phyloP scores from a whole-genome alignment of 345 rosid genomes.

The Rhizophora mangle region DNA sequence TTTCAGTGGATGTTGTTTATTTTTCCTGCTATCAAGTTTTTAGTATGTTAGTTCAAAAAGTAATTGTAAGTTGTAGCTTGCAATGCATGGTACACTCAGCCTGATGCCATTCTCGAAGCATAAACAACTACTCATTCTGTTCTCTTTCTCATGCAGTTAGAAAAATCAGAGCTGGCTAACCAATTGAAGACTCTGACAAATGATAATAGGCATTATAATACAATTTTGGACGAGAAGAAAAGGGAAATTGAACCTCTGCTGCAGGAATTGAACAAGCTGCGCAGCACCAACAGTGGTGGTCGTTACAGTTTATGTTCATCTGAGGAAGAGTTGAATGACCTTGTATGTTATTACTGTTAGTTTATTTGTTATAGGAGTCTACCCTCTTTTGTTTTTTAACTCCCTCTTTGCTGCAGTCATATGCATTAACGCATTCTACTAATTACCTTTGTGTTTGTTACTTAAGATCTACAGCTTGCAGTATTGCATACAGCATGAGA shows the following conservation, averaged over 20 bases:
- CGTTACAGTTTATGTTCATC: constrained; percentile 76
- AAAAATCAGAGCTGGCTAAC: constrained; percentile 41
- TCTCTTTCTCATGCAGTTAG: constrained; percentile 32
- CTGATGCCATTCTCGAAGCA: background rate
- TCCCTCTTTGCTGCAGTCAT: constrained; percentile 10
- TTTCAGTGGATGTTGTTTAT: no score
- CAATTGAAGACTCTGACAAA: constrained; percentile 40
- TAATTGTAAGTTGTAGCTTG: background rate
- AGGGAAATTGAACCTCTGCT: constrained; percentile 82
- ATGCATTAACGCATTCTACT: constrained; percentile 8
- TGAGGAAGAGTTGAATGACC: constrained; percentile 74
- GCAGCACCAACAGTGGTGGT: constrained; percentile 33
- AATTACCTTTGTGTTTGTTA: constrained; percentile 19
- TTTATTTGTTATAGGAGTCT: constrained; percentile 5
- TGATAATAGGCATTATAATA: constrained; percentile 37
- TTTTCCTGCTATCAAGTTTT: no score
- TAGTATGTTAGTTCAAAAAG: no score
- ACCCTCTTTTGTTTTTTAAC: background rate
- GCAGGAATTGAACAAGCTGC: constrained; percentile 86
- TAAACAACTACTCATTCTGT: background rate
- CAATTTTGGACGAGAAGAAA: constrained; percentile 57
- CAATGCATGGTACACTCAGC: background rate
- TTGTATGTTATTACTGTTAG: constrained; percentile 43
- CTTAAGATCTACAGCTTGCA: constrained; percentile 74
- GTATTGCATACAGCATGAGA: constrained; percentile 87